These are phyloP conservation scores for Periconia sp. DNA, from an alignment of 2,329 filamentous ascomycete genomes.

Conservation along the genomic window DNA sequence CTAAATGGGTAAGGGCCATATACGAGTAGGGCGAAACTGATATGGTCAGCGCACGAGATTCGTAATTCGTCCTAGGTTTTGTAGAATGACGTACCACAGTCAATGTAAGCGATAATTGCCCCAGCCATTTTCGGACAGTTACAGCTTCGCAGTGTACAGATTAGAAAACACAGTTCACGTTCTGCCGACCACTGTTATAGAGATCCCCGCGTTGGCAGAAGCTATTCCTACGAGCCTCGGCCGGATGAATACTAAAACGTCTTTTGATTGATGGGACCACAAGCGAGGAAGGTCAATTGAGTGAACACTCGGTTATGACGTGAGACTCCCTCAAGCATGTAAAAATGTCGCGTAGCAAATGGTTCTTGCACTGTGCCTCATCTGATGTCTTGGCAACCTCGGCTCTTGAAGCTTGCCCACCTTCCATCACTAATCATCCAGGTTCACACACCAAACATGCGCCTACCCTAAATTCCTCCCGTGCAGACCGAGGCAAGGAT, in stretches of 20 bases:
- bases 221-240: no score
- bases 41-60: slow-evolving; percentile 12
- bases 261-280: not conserved
- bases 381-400: slow-evolving; percentile 1
- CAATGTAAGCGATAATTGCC: slow-evolving; percentile 70
- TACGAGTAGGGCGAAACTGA: slow-evolving; percentile 68
- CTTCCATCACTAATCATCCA: slow-evolving; percentile 27
- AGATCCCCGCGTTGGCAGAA: no score
- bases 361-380: not conserved
- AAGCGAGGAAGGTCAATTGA: not conserved
- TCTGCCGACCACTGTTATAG: not conserved
- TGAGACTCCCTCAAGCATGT: no score
- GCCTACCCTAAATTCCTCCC: slow-evolving; percentile 7
- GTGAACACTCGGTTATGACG: no score
- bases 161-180: not conserved
- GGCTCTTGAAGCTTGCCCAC: not conserved
- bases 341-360: no score
- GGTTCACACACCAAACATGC: slow-evolving; percentile 8
- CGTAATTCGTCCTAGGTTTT: not conserved
- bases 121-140: slow-evolving; percentile 58
- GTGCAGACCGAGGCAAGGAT: not conserved
- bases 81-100: slow-evolving; percentile 62
- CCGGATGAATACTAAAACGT: not conserved
- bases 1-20: slow-evolving; percentile 63
- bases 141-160: not conserved